These are phyloP conservation scores for Monosporascus sp. DNA, from an alignment of 2,329 filamentous ascomycete genomes.

Conservation along the genomic window DNA sequence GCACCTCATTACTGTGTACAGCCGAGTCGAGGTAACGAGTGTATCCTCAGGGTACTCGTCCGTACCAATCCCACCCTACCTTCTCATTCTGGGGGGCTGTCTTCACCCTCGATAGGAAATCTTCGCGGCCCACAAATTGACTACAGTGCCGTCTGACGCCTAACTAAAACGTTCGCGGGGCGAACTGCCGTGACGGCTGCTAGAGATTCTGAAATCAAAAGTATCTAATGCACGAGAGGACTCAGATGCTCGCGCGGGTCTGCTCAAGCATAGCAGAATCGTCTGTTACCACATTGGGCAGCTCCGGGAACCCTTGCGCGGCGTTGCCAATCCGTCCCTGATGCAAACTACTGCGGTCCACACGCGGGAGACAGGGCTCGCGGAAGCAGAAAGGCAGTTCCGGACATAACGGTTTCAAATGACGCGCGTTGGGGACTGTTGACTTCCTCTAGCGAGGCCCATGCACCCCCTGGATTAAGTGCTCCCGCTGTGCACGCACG, in stretches of 20 bases:
- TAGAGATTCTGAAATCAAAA: background rate
- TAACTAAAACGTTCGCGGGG: background rate
- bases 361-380: conserved; percentile 33
- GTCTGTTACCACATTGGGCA: conserved; percentile 18
- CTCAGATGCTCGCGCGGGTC: background rate
- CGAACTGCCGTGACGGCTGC: background rate
- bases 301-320: conserved; percentile 16
- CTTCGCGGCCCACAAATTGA: background rate
- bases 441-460: too few relatives aligned
- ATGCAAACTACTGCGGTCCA: conserved; percentile 28
- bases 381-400: conserved; percentile 33
- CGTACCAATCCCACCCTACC: conserved; percentile 8
- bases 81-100: background rate
- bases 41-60: conserved; percentile 14
- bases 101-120: background rate
- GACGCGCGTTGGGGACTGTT: conserved; percentile 27
- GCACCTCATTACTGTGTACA: background rate
- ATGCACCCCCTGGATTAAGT: conserved; percentile 21
- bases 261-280: conserved; percentile 8
- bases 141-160: background rate
- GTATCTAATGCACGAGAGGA: background rate
- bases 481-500: conserved; percentile 2
- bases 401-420: conserved; percentile 32
- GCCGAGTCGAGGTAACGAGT: conserved; percentile 6
- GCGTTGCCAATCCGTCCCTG: conserved; percentile 24